A percentile compares a stretch with the other conserved stretches of the same genome.
These are phyloP conservation scores for Neopestalotiopsis sp. DNA, from an alignment of 2,329 filamentous ascomycete species.

Conservation along the genomic window DNA sequence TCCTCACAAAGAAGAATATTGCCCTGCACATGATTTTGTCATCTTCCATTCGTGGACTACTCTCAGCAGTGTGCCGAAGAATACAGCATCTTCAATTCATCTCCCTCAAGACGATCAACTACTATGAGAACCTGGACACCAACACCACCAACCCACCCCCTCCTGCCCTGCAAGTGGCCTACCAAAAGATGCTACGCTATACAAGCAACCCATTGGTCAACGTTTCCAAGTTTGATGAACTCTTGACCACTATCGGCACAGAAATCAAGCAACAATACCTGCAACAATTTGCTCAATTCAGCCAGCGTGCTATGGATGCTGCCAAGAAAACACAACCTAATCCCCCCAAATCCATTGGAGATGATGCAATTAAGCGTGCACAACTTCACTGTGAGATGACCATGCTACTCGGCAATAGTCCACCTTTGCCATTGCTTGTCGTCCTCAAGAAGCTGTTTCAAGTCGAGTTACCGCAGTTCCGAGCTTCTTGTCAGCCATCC, in stretches of 20 bases:
- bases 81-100: conserved; percentile 62
- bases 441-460: conserved; percentile 72
- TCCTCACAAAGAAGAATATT: conserved; percentile 61
- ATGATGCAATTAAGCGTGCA: conserved; percentile 46
- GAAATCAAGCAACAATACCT: conserved; percentile 60
- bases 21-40: conserved; percentile 71
- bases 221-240: conserved; percentile 65
- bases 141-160: conserved; percentile 49
- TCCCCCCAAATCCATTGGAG: conserved; percentile 39
- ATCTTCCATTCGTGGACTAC: conserved; percentile 75
- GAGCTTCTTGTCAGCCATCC: conserved; percentile 66
- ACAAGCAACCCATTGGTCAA: conserved; percentile 60
- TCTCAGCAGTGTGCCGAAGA: conserved; percentile 71
- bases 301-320: conserved; percentile 49
- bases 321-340: conserved; percentile 44
- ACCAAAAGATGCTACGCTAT: conserved; percentile 59
- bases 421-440: conserved; percentile 52
- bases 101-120: conserved; percentile 54
- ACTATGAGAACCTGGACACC: conserved; percentile 49
- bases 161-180: conserved; percentile 60
- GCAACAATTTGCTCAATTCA: conserved; percentile 49
- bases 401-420: conserved; percentile 55
- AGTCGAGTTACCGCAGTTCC: conserved; percentile 62
- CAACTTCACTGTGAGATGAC: conserved; percentile 57
- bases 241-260: conserved; percentile 55